Evolutionary conservation across 2,329 filamentous ascomycete species (phyloP).

Genomic region (Neofusicoccum ribis): DNA sequence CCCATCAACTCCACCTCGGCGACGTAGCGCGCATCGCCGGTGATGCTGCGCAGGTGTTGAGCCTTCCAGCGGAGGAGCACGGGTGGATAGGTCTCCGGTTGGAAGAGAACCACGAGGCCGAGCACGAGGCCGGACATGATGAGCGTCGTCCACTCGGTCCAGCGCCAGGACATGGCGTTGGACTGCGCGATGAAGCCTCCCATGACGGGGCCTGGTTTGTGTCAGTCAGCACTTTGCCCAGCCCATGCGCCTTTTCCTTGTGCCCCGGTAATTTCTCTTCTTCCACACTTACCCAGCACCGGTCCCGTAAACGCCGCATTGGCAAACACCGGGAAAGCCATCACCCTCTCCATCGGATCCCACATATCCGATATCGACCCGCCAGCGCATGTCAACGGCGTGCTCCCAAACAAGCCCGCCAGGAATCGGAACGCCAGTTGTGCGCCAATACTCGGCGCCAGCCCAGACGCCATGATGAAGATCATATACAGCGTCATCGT

Average conservation of each 20-base stretch:
- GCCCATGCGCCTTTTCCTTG: not conserved
- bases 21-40: constrained; percentile 47
- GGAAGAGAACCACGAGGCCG: constrained; percentile 40
- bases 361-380: constrained; percentile 51
- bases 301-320: constrained; percentile 43
- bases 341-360: constrained; percentile 49
- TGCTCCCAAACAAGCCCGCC: constrained; percentile 50
- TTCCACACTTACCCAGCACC: constrained; percentile 26
- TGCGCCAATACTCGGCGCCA: constrained; percentile 49
- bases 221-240: not conserved
- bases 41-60: constrained; percentile 29
- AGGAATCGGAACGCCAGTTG: constrained; percentile 53
- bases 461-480: constrained; percentile 50
- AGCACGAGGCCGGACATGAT: constrained; percentile 36
- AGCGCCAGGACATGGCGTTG: constrained; percentile 38
- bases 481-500: constrained; percentile 50
- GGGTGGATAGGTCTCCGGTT: constrained; percentile 54
- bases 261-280: not conserved
- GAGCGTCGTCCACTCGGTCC: constrained; percentile 39
- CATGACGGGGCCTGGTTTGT: constrained; percentile 35
- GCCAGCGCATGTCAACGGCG: constrained; percentile 48
- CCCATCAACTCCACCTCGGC: constrained; percentile 49
- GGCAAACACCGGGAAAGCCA: constrained; percentile 53
- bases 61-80: constrained; percentile 40
- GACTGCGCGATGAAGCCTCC: constrained; percentile 38